A percentile compares a stretch with the other conserved stretches of the same genome.
Evolutionary conservation across 2,329 filamentous ascomycete species (phyloP).

Genomic region (Diaporthe citri): DNA sequence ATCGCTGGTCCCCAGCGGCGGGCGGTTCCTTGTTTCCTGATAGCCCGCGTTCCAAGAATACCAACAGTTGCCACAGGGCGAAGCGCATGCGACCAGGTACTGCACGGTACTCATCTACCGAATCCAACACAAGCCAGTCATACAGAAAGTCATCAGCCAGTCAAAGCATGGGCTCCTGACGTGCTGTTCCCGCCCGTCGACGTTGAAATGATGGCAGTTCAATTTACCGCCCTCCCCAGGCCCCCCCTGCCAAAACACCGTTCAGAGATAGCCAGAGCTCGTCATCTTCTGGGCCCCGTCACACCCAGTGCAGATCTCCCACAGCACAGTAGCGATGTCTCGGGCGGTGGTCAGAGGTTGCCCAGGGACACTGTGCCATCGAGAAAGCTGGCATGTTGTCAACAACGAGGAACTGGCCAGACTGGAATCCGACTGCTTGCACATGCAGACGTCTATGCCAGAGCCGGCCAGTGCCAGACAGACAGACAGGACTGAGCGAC

Average conservation of each 20-base stretch:
- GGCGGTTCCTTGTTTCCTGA: conserved; percentile 17
- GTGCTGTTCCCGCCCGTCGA: conserved; percentile 16
- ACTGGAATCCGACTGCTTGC: conserved; percentile 4
- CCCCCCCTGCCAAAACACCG: conserved; percentile 3
- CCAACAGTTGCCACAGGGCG: conserved; percentile 28
- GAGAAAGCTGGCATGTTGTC: conserved; percentile 12
- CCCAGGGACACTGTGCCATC: conserved; percentile 30
- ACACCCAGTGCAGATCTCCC: conserved; percentile 35
- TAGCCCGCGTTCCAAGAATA: conserved; percentile 34
- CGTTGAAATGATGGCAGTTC: conserved; percentile 19
- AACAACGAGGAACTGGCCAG: not conserved
- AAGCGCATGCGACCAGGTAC: conserved; percentile 18
- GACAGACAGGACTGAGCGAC: not conserved
- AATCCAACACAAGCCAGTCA: conserved; percentile 13
- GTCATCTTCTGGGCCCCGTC: conserved; percentile 33
- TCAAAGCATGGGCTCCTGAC: conserved; percentile 22
- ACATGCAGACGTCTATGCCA: not conserved
- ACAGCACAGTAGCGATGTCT: conserved; percentile 31
- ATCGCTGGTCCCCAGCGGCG: not conserved
- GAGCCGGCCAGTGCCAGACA: not conserved
- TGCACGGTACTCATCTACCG: conserved; percentile 13
- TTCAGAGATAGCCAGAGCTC: conserved; percentile 23
- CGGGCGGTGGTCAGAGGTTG: conserved; percentile 3
- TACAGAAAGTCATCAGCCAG: not conserved
- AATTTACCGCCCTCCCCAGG: conserved; percentile 18